phyloP scores from a whole-genome alignment of 768 basidiomycete species.

The Serendipita sp. region DNA sequence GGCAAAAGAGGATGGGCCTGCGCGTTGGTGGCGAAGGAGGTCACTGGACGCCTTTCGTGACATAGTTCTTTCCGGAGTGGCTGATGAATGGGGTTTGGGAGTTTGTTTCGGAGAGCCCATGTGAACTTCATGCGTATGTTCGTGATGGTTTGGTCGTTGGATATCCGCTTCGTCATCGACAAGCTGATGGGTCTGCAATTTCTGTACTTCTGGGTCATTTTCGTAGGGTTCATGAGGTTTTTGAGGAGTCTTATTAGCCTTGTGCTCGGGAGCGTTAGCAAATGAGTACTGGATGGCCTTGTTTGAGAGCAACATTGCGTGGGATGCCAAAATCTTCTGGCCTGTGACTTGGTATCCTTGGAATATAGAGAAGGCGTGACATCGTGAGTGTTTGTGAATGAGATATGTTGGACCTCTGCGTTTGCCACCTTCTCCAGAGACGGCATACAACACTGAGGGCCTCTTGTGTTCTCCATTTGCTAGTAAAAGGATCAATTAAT shows the following conservation, averaged over 20 bases:
- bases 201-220: conserved; percentile 3
- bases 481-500: not conserved
- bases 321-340: conserved; percentile 12
- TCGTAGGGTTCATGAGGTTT: conserved; percentile 4
- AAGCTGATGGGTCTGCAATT: not conserved
- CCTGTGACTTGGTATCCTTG: conserved; percentile 19
- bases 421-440: conserved; percentile 17
- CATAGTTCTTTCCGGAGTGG: not conserved
- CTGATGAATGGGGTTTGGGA: not conserved
- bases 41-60: not conserved
- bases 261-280: conserved; percentile 1
- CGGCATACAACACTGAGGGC: not conserved
- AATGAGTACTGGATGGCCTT: conserved; percentile 37
- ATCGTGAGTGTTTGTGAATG: conserved; percentile 71
- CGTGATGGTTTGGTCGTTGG: not conserved
- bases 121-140: not conserved
- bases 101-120: not conserved
- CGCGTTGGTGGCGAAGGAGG: not conserved
- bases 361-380: conserved; percentile 62
- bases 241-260: not conserved
- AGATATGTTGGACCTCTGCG: conserved; percentile 44
- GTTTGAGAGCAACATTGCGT: conserved; percentile 48
- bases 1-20: not conserved
- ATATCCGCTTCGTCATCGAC: not conserved
- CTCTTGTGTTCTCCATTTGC: not conserved